Evolutionary conservation across 768 basidiomycete genomes (phyloP).

Genomic region (Podaxis sp.): DNA sequence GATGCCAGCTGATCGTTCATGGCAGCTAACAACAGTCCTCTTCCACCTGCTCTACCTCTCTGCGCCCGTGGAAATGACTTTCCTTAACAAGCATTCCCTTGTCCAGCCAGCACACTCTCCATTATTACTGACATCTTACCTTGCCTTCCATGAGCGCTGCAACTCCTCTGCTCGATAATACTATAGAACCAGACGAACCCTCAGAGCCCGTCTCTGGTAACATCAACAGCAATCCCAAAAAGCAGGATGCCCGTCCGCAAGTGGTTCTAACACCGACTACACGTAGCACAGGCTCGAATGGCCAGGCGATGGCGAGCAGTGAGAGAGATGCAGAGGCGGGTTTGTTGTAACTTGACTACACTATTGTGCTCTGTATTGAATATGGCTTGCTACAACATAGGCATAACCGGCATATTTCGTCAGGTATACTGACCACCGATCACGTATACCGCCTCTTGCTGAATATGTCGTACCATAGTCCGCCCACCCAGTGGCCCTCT

Average conservation of each 20-base stretch:
- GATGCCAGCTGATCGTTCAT: background rate
- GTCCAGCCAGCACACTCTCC: background rate
- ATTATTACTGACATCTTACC: background rate
- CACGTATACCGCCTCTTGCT: slow-evolving; percentile 9
- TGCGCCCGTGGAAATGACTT: background rate
- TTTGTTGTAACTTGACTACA: slow-evolving; percentile 27
- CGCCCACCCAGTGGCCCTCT: slow-evolving; percentile 78
- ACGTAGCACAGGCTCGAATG: slow-evolving; percentile 28
- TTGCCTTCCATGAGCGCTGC: slow-evolving; percentile 51
- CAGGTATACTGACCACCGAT: slow-evolving; percentile 48
- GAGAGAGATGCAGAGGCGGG: slow-evolving; percentile 78
- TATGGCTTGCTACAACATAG: slow-evolving; percentile 30
- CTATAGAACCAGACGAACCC: slow-evolving; percentile 86
- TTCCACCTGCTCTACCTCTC: background rate
- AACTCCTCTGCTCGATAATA: slow-evolving; percentile 64
- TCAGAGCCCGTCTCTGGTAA: slow-evolving; percentile 35
- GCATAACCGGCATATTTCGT: slow-evolving; percentile 73
- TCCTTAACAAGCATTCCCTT: background rate
- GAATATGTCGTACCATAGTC: slow-evolving; percentile 46
- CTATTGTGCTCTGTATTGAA: background rate
- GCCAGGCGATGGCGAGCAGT: slow-evolving; percentile 46
- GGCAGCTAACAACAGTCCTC: background rate
- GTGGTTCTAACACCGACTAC: slow-evolving; percentile 62
- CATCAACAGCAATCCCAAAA: slow-evolving; percentile 30
- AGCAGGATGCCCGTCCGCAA: slow-evolving; percentile 21